These are phyloP conservation scores for Nicotiana tomentosiformis DNA, from an alignment of 257 asterid species.

Conservation along the genomic window DNA sequence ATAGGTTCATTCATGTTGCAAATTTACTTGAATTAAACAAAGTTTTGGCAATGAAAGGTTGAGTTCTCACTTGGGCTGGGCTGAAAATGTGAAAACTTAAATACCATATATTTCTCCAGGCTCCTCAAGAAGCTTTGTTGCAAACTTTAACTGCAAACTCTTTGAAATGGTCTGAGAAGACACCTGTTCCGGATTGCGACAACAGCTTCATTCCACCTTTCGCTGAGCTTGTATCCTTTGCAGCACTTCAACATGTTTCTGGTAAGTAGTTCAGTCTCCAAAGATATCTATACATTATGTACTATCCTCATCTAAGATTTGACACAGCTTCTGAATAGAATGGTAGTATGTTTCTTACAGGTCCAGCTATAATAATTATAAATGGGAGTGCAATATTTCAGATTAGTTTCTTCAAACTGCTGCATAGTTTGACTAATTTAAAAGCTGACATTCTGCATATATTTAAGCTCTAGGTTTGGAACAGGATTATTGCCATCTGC, in stretches of 20 bases:
- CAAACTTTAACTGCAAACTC: slow-evolving; percentile 64
- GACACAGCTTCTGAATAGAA: neutral
- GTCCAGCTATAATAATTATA: neutral
- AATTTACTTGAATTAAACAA: neutral
- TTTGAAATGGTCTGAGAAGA: slow-evolving; percentile 67
- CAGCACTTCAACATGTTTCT: slow-evolving; percentile 67
- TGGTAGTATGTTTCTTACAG: neutral
- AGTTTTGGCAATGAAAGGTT: neutral
- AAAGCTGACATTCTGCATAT: neutral
- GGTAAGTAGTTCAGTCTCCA: slow-evolving; percentile 26
- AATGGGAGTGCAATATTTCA: neutral
- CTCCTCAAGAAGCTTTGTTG: slow-evolving; percentile 53
- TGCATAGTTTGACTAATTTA: neutral
- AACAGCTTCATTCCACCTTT: slow-evolving; percentile 49
- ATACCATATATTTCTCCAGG: slow-evolving; percentile 26
- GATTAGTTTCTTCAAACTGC: neutral
- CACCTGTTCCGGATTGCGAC: slow-evolving; percentile 30
- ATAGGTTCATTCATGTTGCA: neutral
- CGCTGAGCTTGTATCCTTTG: slow-evolving; percentile 67
- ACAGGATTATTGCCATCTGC: too few relatives aligned
- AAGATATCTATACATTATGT: neutral
- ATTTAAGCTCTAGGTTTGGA: neutral
- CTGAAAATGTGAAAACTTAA: neutral
- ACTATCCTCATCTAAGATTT: neutral
- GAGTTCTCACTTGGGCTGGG: neutral